These are phyloP conservation scores for Fusarium tupiense DNA, from an alignment of 2,329 filamentous ascomycete species.

Conservation along the genomic window DNA sequence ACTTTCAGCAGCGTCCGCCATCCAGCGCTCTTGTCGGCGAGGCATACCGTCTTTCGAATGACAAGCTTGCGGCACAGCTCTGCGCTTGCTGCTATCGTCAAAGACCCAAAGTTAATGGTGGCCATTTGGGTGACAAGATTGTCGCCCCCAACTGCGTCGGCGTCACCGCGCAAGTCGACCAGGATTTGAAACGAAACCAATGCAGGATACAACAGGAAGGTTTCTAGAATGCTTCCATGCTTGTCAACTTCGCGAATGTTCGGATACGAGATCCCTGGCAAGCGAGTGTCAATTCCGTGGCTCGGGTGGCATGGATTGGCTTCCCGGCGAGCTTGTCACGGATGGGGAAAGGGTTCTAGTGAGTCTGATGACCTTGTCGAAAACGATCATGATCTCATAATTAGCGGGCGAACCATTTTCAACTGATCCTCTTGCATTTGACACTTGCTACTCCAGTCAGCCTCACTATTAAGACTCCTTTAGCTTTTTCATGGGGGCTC, in stretches of 20 bases:
- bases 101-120: not conserved
- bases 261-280: constrained; percentile 14
- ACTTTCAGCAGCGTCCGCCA: constrained; percentile 2
- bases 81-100: constrained; percentile 4
- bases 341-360: not conserved
- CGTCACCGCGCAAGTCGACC: constrained; percentile 5
- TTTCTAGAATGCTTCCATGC: constrained; percentile 40
- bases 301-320: constrained; percentile 13
- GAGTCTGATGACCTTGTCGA: constrained; percentile 6
- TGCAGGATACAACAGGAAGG: constrained; percentile 36
- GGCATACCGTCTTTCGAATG: constrained; percentile 3
- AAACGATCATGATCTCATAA: constrained; percentile 4
- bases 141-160: constrained; percentile 12
- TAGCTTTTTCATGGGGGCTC: not conserved
- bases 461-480: constrained; percentile 19
- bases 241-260: constrained; percentile 2
- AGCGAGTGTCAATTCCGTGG: constrained; percentile 9
- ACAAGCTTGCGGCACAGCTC: constrained; percentile 26
- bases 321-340: constrained; percentile 11
- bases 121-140: not conserved
- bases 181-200: constrained; percentile 20
- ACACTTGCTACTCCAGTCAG: constrained; percentile 18
- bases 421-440: not conserved
- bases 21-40: constrained; percentile 10
- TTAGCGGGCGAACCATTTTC: constrained; percentile 17